phyloP scores from a whole-genome alignment of 768 basidiomycete species.

The Tulasnella sp. region DNA sequence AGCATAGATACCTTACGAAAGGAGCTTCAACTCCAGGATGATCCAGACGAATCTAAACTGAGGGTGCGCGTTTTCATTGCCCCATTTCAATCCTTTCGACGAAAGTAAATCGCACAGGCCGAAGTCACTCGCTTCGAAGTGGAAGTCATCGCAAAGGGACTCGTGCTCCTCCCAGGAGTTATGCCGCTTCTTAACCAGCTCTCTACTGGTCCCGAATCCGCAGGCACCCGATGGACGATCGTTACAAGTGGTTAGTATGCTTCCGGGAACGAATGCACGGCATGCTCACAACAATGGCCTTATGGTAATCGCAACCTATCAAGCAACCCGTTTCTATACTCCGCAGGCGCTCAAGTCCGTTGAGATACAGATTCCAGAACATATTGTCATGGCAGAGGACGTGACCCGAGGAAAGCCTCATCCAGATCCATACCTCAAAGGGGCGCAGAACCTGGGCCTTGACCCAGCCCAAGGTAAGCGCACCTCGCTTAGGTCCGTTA shows the following conservation, averaged over 20 bases:
- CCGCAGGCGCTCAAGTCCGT: slow-evolving; percentile 58
- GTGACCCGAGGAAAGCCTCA: slow-evolving; percentile 71
- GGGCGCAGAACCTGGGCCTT: slow-evolving; percentile 51
- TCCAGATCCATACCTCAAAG: slow-evolving; percentile 78
- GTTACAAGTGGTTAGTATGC: slow-evolving; percentile 59
- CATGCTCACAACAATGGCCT: slow-evolving; percentile 22
- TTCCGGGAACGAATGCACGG: too few species aligned
- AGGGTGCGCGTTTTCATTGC: not conserved
- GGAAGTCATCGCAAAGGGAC: slow-evolving; percentile 49
- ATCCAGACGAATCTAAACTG: slow-evolving; percentile 2
- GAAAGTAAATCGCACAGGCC: slow-evolving; percentile 34
- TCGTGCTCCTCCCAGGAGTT: slow-evolving; percentile 58
- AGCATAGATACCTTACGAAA: slow-evolving; percentile 62
- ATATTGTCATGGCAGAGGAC: slow-evolving; percentile 67
- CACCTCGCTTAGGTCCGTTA: slow-evolving; percentile 27
- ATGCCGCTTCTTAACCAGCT: slow-evolving; percentile 43
- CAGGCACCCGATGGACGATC: slow-evolving; percentile 70
- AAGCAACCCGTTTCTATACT: slow-evolving; percentile 73
- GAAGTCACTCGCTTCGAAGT: slow-evolving; percentile 74
- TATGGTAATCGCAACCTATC: slow-evolving; percentile 26
- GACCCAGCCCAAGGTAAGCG: slow-evolving; percentile 38
- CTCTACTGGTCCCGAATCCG: slow-evolving; percentile 21
- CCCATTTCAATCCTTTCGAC: not conserved
- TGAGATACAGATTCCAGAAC: slow-evolving; percentile 48
- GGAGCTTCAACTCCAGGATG: not conserved